Evolutionary conservation across 192 early-diverging fungal species (phyloP).

Genomic region (Backusella australiensis): DNA sequence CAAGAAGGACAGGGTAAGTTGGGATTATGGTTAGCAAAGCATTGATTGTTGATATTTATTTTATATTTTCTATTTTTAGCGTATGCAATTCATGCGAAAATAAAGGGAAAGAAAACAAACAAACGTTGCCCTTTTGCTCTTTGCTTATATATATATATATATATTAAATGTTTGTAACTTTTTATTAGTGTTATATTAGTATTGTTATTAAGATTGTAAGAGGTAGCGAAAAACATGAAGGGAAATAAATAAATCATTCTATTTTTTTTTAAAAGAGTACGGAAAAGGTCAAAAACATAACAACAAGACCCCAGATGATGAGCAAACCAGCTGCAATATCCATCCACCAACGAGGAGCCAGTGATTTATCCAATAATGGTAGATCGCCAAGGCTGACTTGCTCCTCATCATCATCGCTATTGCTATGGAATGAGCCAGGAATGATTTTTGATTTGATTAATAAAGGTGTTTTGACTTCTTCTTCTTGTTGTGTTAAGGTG

Average conservation of each 20-base stretch:
- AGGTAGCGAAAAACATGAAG: background rate
- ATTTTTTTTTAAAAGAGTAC: background rate
- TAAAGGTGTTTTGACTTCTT: slow-evolving; percentile 3
- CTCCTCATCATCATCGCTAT: slow-evolving; percentile 1
- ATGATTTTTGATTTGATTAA: background rate
- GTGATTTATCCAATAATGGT: background rate
- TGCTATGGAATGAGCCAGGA: background rate
- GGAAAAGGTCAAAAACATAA: slow-evolving; percentile 40
- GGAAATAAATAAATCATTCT: background rate
- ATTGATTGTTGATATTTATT: background rate
- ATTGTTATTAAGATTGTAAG: background rate
- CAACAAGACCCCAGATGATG: slow-evolving; percentile 45
- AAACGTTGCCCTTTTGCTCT: background rate
- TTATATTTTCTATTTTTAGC: background rate
- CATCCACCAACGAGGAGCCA: slow-evolving; percentile 31
- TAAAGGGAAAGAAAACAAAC: background rate
- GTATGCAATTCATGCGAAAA: background rate
- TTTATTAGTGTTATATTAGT: background rate
- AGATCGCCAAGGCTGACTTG: background rate
- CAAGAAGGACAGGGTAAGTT: slow-evolving; percentile 10
- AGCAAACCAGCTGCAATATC: slow-evolving; percentile 41
- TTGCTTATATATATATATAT: background rate
- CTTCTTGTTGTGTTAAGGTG: background rate
- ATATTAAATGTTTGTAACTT: background rate
- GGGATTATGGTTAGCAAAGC: too few relatives aligned